phyloP scores from a whole-genome alignment of 768 basidiomycete species.

The Coprinellus aureogranulatus region DNA sequence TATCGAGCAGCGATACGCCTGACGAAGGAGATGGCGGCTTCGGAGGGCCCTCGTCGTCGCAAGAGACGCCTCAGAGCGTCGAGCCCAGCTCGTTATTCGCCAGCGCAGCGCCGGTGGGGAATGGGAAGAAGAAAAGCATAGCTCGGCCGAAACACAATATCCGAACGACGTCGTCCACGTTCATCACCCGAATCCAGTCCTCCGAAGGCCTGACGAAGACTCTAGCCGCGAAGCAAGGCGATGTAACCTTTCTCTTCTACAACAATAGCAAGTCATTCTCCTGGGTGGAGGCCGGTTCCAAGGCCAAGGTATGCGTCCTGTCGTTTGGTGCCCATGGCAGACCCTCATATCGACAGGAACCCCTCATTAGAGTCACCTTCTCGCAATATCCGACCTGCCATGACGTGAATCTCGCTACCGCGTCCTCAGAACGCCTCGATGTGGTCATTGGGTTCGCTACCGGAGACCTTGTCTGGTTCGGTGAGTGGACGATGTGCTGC shows the following conservation, averaged over 20 bases:
- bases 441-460: slow-evolving; percentile 89
- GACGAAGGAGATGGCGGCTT: slow-evolving; percentile 50
- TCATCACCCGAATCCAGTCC: slow-evolving; percentile 83
- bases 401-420: slow-evolving; percentile 77
- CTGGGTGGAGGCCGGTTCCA: slow-evolving; percentile 85
- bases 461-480: slow-evolving; percentile 96
- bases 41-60: slow-evolving; percentile 34
- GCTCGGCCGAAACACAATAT: slow-evolving; percentile 88
- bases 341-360: slow-evolving; percentile 55
- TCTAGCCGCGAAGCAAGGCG: slow-evolving; percentile 79
- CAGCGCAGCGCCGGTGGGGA: slow-evolving; percentile 28
- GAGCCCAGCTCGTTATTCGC: slow-evolving; percentile 64
- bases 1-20: slow-evolving; percentile 80
- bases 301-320: slow-evolving; percentile 62
- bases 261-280: slow-evolving; percentile 81
- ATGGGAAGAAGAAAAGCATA: slow-evolving; percentile 59
- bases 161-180: slow-evolving; percentile 86
- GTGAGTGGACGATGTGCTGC: slow-evolving; percentile 37
- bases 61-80: slow-evolving; percentile 38
- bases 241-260: slow-evolving; percentile 83
- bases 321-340: not conserved
- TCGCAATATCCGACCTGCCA: slow-evolving; percentile 88
- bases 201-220: slow-evolving; percentile 71
- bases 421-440: slow-evolving; percentile 76
- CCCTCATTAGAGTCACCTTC: slow-evolving; percentile 81